A percentile compares a stretch with the other conserved stretches of the same genome.
phyloP scores from a whole-genome alignment of 129 eudicot genomes.

The Glebionis coronaria region DNA sequence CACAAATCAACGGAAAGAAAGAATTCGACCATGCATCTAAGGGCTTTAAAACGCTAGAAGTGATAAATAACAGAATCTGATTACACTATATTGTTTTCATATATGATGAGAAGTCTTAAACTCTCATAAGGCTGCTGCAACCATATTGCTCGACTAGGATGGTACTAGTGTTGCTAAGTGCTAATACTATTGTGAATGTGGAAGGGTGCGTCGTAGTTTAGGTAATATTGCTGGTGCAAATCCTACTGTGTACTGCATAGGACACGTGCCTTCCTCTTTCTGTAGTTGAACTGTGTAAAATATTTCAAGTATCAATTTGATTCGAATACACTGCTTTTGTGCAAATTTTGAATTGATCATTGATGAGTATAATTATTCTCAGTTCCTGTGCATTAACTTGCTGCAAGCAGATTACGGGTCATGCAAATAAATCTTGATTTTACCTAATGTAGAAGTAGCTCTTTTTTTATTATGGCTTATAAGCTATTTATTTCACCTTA shows the following conservation, averaged over 20 bases:
- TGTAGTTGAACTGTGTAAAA: background rate
- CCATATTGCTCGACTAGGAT: background rate
- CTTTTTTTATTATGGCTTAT: too few relatives aligned
- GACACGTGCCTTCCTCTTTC: background rate
- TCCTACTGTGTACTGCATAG: background rate
- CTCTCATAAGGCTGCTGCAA: background rate
- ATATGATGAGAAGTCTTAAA: background rate
- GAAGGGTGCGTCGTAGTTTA: background rate
- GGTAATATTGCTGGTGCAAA: background rate
- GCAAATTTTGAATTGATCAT: slow-evolving; percentile 40
- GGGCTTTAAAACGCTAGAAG: too few relatives aligned
- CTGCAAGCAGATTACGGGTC: slow-evolving; percentile 51
- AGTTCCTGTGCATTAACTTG: slow-evolving; percentile 53
- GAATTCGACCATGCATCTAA: too few relatives aligned
- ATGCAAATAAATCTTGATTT: slow-evolving; percentile 34
- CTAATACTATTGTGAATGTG: slow-evolving; percentile 1
- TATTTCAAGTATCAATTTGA: background rate
- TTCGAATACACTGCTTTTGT: slow-evolving; percentile 29
- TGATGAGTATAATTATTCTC: slow-evolving; percentile 42
- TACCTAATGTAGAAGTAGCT: too few relatives aligned
- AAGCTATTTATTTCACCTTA: too few relatives aligned
- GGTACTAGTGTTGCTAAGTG: background rate
- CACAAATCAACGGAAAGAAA: too few relatives aligned
- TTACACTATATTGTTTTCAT: too few relatives aligned
- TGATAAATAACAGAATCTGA: too few relatives aligned